Percentiles rank a stretch among this genome's conserved stretches.
Evolutionary conservation across 2,329 filamentous ascomycete genomes (phyloP).

Genomic region (Venturia oleaginea): DNA sequence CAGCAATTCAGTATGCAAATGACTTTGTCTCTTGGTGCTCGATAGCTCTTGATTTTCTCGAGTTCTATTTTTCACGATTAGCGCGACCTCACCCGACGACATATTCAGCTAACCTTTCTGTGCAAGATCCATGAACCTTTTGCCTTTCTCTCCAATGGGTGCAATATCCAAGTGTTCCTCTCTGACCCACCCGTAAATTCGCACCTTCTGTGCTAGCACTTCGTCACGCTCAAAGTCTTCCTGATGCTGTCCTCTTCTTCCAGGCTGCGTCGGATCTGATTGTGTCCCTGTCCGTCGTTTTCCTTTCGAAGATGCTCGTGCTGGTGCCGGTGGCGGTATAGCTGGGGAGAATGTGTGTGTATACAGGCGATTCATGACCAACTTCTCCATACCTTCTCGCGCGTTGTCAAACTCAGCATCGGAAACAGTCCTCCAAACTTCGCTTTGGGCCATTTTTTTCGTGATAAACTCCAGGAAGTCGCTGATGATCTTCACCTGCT

Average conservation of each 20-base stretch:
- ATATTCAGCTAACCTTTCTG: constrained; percentile 58
- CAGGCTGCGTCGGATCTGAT: constrained; percentile 51
- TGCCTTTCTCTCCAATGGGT: constrained; percentile 73
- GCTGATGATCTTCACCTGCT: constrained; percentile 97
- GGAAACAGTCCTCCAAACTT: constrained; percentile 91
- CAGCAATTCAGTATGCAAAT: constrained; percentile 98
- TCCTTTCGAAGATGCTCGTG: constrained; percentile 52
- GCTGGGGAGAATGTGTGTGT: constrained; percentile 92
- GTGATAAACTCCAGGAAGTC: constrained; percentile 95
- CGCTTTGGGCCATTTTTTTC: constrained; percentile 96
- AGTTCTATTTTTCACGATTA: constrained; percentile 52
- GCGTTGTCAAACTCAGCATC: constrained; percentile 98
- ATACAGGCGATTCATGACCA: constrained; percentile 97
- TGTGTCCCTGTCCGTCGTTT: constrained; percentile 49
- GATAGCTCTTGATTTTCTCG: constrained; percentile 91
- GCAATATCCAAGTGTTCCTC: constrained; percentile 93
- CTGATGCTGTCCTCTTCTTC: constrained; percentile 89
- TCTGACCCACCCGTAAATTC: constrained; percentile 90
- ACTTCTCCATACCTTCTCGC: constrained; percentile 96
- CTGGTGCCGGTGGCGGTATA: constrained; percentile 71
- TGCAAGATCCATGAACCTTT: constrained; percentile 77
- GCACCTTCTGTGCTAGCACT: constrained; percentile 90
- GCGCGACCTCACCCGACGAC: background rate
- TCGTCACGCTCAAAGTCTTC: constrained; percentile 96
- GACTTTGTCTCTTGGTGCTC: constrained; percentile 95